phyloP scores from a whole-genome alignment of 2,329 filamentous ascomycete genomes.

The Westerdykella sp. region DNA sequence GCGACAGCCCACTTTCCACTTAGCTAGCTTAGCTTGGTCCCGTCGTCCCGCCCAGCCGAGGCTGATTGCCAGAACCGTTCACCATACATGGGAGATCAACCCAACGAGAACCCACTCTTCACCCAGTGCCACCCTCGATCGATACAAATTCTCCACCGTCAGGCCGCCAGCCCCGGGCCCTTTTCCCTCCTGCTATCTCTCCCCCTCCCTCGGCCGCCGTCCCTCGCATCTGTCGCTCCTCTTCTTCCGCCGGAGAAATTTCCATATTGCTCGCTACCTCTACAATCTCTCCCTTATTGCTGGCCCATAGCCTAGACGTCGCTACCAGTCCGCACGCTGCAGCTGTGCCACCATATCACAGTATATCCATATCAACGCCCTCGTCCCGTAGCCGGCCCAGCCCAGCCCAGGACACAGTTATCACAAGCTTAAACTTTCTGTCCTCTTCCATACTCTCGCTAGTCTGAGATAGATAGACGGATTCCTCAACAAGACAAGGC shows the following conservation, averaged over 20 bases:
- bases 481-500: not conserved
- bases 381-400: too few relatives aligned
- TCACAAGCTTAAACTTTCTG: too few relatives aligned
- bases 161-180: not conserved
- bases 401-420: too few relatives aligned
- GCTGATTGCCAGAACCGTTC: not conserved
- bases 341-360: too few relatives aligned
- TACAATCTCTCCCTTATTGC: constrained; percentile 11
- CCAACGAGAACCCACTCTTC: too few relatives aligned
- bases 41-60: not conserved
- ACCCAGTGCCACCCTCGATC: too few relatives aligned
- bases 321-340: too few relatives aligned
- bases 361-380: too few relatives aligned
- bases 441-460: not conserved
- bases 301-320: not conserved
- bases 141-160: too few relatives aligned
- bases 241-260: constrained; percentile 8
- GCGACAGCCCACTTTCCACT: not conserved
- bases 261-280: not conserved
- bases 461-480: too few relatives aligned
- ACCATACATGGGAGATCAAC: too few relatives aligned
- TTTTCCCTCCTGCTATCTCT: not conserved
- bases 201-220: not conserved
- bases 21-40: too few relatives aligned
- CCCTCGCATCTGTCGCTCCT: constrained; percentile 5